Base-by-base conservation (phyloP, 2,329 filamentous ascomycete species). In the Fusarium sp. region DNA sequence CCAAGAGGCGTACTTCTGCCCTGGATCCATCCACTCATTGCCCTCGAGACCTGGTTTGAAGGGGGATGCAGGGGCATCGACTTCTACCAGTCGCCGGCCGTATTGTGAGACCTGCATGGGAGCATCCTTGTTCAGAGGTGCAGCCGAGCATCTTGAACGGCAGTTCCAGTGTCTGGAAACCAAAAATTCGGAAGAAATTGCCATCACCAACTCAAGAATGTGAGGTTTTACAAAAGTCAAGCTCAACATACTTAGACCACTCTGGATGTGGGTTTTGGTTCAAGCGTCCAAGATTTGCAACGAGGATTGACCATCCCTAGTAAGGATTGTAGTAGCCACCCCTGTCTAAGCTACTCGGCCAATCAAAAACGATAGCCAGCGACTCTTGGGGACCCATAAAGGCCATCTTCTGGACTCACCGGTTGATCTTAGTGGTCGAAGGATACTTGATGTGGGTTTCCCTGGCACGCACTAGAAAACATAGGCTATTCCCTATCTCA, bases 31-130 rank as follows among this genome's bases (percentile, higher is more conserved):
- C 61, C 65, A 69, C 61, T 68, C 41, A 43, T 51, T 47, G n/a
- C 27, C 50, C 49, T 65, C 33, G 46, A 53, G 40, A 50, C 65
- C 52, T 48, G 47, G 55, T 50, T 43, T 62, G 65, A 40, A 68
- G 47, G 55, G 47, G 44, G 56, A 54, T 53, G 66, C 66, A 62
- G 66, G 67, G 66, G 66, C 62, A 10, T 51, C 32, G 32, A 22
- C 23, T 39, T 46, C 61, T 52, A 41, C 61, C 56, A 67, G 54
- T 68, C 61, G 32, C 56, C 23, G 53, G 61, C 51, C 50, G 22
- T 47, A 40, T 43, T 54, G 43, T 45, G 65, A 69, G 65, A 68
- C 65, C 67, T 52, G 56, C 65, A 66, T 68, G 25, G 40, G 50
- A 46, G 35, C 9, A 41, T 62, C 32, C 54, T 61, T 65, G 61